Conservation (phyloP, 352 stramenopile genomes). For the Globisporangium takayamanum region DNA sequence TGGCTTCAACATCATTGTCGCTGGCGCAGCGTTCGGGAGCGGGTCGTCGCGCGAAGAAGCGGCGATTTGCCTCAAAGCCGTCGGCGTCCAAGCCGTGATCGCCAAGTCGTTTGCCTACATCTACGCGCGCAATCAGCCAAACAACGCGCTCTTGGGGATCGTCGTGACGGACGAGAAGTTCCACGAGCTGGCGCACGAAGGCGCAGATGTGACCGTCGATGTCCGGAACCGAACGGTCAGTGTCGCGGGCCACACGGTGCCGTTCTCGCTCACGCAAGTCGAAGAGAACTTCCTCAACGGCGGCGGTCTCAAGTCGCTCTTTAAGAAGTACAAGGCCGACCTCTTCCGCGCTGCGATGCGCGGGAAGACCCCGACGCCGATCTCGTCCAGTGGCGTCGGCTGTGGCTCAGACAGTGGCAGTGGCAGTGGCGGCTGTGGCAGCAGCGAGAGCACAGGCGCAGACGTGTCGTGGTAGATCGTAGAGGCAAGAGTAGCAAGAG, state of each 20-base stretch:
- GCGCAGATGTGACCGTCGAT: slow-evolving; percentile 71
- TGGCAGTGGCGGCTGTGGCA: slow-evolving; percentile 14
- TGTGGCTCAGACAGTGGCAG: slow-evolving; percentile 27
- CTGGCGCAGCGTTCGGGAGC: slow-evolving; percentile 75
- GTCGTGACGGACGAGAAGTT: slow-evolving; percentile 72
- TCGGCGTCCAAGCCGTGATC: slow-evolving; percentile 75
- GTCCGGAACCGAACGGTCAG: slow-evolving; percentile 78
- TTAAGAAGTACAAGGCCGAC: slow-evolving; percentile 80
- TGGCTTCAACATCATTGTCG: slow-evolving; percentile 71
- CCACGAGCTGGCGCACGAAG: slow-evolving; percentile 72
- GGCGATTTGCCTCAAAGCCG: slow-evolving; percentile 73
- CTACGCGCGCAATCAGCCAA: slow-evolving; percentile 85
- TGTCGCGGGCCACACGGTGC: slow-evolving; percentile 63
- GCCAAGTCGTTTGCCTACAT: slow-evolving; percentile 85
- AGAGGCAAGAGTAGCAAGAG: neutral
- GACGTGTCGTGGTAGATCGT: slow-evolving; percentile 20
- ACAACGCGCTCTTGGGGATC: slow-evolving; percentile 79
- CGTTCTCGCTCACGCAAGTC: slow-evolving; percentile 85
- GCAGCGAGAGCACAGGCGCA: neutral
- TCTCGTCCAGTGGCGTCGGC: slow-evolving; percentile 43
- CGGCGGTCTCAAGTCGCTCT: slow-evolving; percentile 81
- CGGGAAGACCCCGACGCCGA: slow-evolving; percentile 22
- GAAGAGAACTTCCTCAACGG: slow-evolving; percentile 75
- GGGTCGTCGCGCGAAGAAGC: slow-evolving; percentile 82
- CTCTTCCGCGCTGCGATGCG: slow-evolving; percentile 79